Conservation (phyloP, 2,329 filamentous ascomycete genomes). For the Alternaria ethzedia region DNA sequence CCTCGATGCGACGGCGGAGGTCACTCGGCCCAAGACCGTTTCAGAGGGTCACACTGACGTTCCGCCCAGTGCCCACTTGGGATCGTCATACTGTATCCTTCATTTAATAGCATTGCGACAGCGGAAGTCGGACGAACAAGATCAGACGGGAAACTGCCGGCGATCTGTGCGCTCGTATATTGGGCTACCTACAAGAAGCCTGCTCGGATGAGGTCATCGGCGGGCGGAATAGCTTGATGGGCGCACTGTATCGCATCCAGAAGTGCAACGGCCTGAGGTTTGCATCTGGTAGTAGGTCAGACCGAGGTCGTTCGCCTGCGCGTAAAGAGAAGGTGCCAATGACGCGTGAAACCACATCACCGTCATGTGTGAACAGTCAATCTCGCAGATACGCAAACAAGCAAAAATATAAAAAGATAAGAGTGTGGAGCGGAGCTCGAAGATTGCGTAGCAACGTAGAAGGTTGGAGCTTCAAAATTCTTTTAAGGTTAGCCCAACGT, state of each 20-base stretch:
- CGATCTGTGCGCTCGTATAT: constrained; percentile 8
- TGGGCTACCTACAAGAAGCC: background rate
- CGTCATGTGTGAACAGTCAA: background rate
- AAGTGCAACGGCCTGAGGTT: background rate
- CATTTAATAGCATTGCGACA: constrained; percentile 15
- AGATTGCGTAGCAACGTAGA: background rate
- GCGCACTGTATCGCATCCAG: background rate
- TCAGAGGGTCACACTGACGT: constrained; percentile 13
- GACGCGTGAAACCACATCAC: background rate
- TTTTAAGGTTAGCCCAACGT: background rate
- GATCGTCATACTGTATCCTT: constrained; percentile 7
- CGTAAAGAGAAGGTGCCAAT: background rate
- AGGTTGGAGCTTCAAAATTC: background rate
- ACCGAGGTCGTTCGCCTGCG: background rate
- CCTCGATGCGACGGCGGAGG: background rate
- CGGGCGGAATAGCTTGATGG: background rate
- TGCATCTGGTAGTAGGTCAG: background rate
- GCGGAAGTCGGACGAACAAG: constrained; percentile 7
- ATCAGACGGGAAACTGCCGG: constrained; percentile 19
- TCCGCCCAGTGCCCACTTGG: constrained; percentile 3
- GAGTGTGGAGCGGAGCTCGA: background rate
- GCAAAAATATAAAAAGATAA: background rate
- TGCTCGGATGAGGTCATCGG: background rate
- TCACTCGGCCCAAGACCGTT: constrained; percentile 12
- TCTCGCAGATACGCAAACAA: background rate